Evolutionary conservation across 169 alveolate genomes (phyloP).

Genomic region (Cryptosporidium ryanae): DNA sequence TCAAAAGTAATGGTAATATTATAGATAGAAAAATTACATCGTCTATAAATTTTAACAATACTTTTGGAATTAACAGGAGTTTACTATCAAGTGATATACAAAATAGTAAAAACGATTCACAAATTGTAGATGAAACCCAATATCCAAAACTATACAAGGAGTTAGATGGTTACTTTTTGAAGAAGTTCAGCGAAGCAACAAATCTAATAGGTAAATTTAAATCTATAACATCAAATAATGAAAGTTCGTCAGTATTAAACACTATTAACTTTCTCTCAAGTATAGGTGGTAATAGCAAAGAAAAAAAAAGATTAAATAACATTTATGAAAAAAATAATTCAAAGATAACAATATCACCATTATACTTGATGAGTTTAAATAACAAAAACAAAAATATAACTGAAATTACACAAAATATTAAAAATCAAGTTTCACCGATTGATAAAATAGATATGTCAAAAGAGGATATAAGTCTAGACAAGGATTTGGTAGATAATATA

Average conservation of each 20-base stretch:
- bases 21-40: background rate
- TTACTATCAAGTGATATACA: background rate
- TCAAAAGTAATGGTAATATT: background rate
- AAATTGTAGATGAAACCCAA: background rate
- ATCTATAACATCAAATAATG: background rate
- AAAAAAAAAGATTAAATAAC: conserved; percentile 1
- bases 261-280: conserved; percentile 29
- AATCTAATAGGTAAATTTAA: conserved; percentile 7
- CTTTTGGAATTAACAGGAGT: background rate
- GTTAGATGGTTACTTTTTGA: conserved; percentile 50
- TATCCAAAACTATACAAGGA: conserved; percentile 35
- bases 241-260: conserved; percentile 36
- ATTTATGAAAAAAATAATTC: background rate
- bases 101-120: background rate
- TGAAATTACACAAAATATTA: conserved; percentile 40
- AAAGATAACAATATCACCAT: conserved; percentile 45
- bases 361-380: conserved; percentile 27
- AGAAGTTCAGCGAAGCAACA: conserved; percentile 53
- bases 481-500: conserved; percentile 39
- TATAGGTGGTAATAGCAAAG: conserved; percentile 1
- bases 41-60: background rate
- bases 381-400: conserved; percentile 39
- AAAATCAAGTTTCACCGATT: conserved; percentile 52
- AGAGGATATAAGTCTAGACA: conserved; percentile 8
- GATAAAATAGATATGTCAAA: conserved; percentile 25